Base-by-base conservation (phyloP, 305 asterid genomes). In the Fraxinus dipetala region DNA sequence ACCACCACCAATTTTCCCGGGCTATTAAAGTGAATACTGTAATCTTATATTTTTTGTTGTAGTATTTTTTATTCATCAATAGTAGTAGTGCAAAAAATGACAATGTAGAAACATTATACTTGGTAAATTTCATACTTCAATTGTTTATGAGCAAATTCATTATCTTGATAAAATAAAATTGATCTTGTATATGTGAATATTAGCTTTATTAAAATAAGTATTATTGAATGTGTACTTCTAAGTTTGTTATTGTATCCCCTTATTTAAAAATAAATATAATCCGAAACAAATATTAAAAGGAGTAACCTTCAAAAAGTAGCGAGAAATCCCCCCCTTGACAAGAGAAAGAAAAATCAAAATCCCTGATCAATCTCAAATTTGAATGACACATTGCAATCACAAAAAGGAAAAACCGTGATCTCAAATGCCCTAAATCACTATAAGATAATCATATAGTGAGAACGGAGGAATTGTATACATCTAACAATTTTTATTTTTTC, bases 1-100 rank as follows among this genome's bases (percentile, higher is more conserved):
- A 14, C 89, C 89, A 2, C 87, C 87, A 43, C 89, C 89, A 82
- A 36, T 84, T 72, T 85, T 76, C 85, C 83, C 79, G 0, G 89
- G 87, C 77, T 84, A 87, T 79, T 87, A 80, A 82, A 36, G 79
- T 40, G 79, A 59, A 80, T 10, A 48, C 32, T 28, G 18, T 72
- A 35, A 38, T 31, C 40, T 78, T 51, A 22, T 7, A 24, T 35
- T 10, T 13, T 9, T 5, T 35, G 5, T 35, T 35, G 70, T 59
- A 59, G 70, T 28, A 24, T 36, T 40, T 75, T 16, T 79, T 54
- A 7, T 3, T 54, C 77, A 59, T 59, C 35, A 11, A 48, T 22
- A 72, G 16, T 72, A 81, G 82, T 75, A 31, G 20, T 6, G 14
- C 8, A 65, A 22, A 65, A 51, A 48, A 59, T 20, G 34, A 54